Conservation (phyloP, 192 early-diverging fungal genomes). For the Coemansia sp. region DNA sequence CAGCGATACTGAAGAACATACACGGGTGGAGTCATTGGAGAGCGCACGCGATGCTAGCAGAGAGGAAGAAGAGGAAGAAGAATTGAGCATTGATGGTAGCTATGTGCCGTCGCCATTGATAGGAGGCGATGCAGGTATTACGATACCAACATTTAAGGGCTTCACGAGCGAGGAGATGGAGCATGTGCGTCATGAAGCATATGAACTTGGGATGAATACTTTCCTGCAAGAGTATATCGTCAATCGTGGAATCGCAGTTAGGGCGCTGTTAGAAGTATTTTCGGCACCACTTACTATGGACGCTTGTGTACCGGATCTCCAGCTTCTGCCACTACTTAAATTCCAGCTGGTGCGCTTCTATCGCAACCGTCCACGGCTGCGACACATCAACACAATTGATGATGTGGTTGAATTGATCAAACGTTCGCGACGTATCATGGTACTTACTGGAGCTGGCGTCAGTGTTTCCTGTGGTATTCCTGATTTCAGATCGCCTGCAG, state of each 20-base stretch:
- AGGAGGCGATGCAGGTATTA: neutral
- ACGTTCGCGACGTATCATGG: slow-evolving; percentile 72
- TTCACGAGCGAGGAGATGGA: slow-evolving; percentile 37
- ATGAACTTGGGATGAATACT: slow-evolving; percentile 26
- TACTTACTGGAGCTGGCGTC: slow-evolving; percentile 86
- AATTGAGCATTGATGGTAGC: slow-evolving; percentile 45
- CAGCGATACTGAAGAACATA: too few relatives aligned
- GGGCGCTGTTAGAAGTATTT: slow-evolving; percentile 67
- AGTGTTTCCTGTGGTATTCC: slow-evolving; percentile 94
- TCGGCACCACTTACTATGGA: slow-evolving; percentile 40
- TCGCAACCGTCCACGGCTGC: slow-evolving; percentile 57
- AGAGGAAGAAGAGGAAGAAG: slow-evolving; percentile 19
- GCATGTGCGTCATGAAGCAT: slow-evolving; percentile 36
- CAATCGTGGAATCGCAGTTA: slow-evolving; percentile 52
- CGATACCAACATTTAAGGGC: slow-evolving; percentile 9
- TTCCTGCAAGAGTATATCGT: slow-evolving; percentile 68
- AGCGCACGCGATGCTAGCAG: neutral
- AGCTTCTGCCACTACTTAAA: slow-evolving; percentile 61
- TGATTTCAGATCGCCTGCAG: slow-evolving; percentile 90
- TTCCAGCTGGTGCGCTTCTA: slow-evolving; percentile 58
- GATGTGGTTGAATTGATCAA: slow-evolving; percentile 64
- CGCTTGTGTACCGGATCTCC: slow-evolving; percentile 51
- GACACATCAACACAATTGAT: slow-evolving; percentile 59
- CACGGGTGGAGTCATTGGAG: too few relatives aligned
- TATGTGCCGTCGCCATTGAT: slow-evolving; percentile 40